Evolutionary conservation across 371 early-diverging fungal genomes (phyloP), one percentile per base, ranked within the genome.

Genomic region (Funneliformis caledonium): DNA sequence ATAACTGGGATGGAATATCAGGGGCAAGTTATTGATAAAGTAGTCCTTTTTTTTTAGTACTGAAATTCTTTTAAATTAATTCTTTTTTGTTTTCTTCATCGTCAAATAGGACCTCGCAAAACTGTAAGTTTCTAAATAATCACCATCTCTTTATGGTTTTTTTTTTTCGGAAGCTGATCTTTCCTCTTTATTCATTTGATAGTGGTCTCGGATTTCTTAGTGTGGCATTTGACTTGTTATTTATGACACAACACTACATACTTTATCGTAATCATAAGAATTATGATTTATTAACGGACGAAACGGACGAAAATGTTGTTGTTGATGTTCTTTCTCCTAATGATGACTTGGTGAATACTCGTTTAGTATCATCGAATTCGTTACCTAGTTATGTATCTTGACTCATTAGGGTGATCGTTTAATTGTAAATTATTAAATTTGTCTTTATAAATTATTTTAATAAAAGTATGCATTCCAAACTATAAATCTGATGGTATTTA

Each of bases 231-330:
- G 96, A 97, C 75, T 52, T 94, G 19, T 59, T 96, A 16, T 97
- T 97, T 80, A 91, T 97, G 78, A 61, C 87, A 4, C 97, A 97
- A 82, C 97, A 97, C 75, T 97, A 91, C 83, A 82, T 94, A 10
- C 83, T 94, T 4, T 95, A 94, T 83, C 85, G 88, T n/a, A 69
- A 69, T 69, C 56, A 7, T 0, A 19, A 19, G 19, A 19, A 56
- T 56, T 6, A 16, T n/a, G 19, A 47, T 47, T 47, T 7, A 56
- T 14, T 16, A 52, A 16, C 6, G 0, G n/a, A n/a, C 3, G 56
- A 37, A 37, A 37, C 1, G 1, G 37, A 37, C 3, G 37, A 37
- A 26, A 26, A 26, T 26, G 26, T 26, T 26, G 26, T 26, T 26
- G 26, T 26, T 37, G 3, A 37, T 37, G 37, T 2, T 37, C 3